A percentile compares a stretch with the other conserved stretches of the same genome.
Evolutionary conservation across 2,329 filamentous ascomycete genomes (phyloP).

Genomic region (Penicillium janthinellum): DNA sequence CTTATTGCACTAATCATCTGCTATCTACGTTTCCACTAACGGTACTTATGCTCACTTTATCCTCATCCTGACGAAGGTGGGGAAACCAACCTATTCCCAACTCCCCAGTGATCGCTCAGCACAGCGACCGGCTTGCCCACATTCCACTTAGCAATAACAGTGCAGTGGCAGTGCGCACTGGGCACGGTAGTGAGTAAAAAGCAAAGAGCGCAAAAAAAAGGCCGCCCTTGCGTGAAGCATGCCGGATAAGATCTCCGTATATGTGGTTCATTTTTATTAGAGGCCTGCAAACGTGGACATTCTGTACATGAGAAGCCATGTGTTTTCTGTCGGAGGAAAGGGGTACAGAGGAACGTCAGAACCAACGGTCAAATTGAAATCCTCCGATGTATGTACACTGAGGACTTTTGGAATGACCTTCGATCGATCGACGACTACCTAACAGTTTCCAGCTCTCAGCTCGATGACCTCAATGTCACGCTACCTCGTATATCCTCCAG

Average conservation of each 20-base stretch:
- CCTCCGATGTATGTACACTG: too few relatives aligned
- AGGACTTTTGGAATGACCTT: background rate
- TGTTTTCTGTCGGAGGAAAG: conserved; percentile 7
- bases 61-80: background rate
- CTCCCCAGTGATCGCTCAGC: conserved; percentile 9
- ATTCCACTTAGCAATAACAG: background rate
- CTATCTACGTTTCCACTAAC: background rate
- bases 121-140: conserved; percentile 7
- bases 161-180: background rate
- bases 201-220: background rate
- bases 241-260: background rate
- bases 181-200: background rate
- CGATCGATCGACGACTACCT: background rate
- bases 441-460: background rate
- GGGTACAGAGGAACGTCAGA: background rate
- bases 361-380: background rate
- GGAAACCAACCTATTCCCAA: background rate
- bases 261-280: background rate
- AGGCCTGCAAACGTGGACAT: conserved; percentile 19
- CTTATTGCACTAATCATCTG: background rate
- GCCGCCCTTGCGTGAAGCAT: conserved; percentile 9
- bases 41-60: background rate
- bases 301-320: conserved; percentile 14
- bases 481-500: background rate
- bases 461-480: background rate